phyloP scores from a whole-genome alignment of 495 filamentous ascomycete genomes.

The Lentithecium fluviatile region DNA sequence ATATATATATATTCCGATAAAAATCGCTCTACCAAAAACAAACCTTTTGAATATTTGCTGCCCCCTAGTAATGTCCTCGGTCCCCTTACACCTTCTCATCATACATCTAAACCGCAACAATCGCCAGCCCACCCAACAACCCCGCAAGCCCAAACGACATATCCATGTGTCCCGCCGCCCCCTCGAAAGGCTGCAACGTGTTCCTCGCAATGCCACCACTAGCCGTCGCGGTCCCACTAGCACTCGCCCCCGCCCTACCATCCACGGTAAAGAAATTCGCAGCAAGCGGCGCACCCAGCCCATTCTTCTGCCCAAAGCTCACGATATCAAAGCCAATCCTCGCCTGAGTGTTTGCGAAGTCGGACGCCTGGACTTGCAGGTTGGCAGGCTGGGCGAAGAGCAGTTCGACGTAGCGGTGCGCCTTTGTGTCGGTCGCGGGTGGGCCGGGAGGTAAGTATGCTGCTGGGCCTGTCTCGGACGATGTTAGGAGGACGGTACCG shows the following conservation, averaged over 20 bases:
- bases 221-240: constrained; percentile 8
- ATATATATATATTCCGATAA: too few relatives aligned
- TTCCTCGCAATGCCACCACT: constrained; percentile 19
- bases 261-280: constrained; percentile 33
- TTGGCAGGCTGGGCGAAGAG: constrained; percentile 25
- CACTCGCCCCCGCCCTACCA: constrained; percentile 13
- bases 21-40: too few relatives aligned
- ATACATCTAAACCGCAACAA: constrained; percentile 3
- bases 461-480: constrained; percentile 16
- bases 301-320: constrained; percentile 17
- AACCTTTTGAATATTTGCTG: too few relatives aligned
- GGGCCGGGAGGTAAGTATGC: constrained; percentile 23
- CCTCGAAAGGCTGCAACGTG: constrained; percentile 24
- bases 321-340: constrained; percentile 27
- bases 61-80: too few relatives aligned
- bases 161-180: constrained; percentile 6
- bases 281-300: constrained; percentile 20
- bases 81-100: too few relatives aligned
- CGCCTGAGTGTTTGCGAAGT: constrained; percentile 9
- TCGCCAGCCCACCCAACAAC: constrained; percentile 9
- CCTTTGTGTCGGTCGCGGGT: constrained; percentile 21
- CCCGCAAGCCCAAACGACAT: constrained; percentile 4
- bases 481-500: constrained; percentile 13
- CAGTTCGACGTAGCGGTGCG: constrained; percentile 32
- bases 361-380: constrained; percentile 10